These are phyloP conservation scores for Abrus precatorius DNA, from an alignment of 306 rosid genomes.

Conservation along the genomic window DNA sequence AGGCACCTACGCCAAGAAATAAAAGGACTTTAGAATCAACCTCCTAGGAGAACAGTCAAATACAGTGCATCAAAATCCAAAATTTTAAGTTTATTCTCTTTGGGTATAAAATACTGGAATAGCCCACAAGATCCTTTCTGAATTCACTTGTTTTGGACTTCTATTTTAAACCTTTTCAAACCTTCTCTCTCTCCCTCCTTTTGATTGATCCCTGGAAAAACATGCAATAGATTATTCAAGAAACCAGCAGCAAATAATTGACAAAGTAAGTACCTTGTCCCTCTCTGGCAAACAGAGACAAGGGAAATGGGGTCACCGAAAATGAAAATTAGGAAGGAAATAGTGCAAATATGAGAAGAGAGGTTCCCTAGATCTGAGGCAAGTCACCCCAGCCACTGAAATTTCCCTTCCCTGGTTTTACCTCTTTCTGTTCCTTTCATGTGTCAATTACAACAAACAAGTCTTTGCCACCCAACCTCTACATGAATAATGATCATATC, in stretches of 20 bases:
- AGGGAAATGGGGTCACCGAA: conserved; percentile 46
- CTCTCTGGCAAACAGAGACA: conserved; percentile 43
- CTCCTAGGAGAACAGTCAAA: conserved; percentile 39
- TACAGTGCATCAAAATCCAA: conserved; percentile 39
- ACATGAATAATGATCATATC: conserved; percentile 11
- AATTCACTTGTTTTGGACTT: conserved; percentile 47
- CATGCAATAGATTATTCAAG: conserved; percentile 42
- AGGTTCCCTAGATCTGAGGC: conserved; percentile 67
- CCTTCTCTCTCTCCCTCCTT: conserved; percentile 25
- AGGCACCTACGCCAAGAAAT: conserved; percentile 49
- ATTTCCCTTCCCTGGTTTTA: conserved; percentile 16
- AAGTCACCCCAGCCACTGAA: conserved; percentile 58
- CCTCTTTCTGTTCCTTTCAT: conserved; percentile 54
- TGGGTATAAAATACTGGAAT: conserved; percentile 41
- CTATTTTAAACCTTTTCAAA: conserved; percentile 36
- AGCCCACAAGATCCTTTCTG: conserved; percentile 44
- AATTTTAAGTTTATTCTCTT: conserved; percentile 7
- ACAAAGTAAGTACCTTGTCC: conserved; percentile 33
- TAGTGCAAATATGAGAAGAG: conserved; percentile 15
- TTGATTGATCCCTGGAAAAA: conserved; percentile 48
- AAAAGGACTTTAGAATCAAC: conserved; percentile 38
- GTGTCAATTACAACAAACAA: conserved; percentile 48
- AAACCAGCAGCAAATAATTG: conserved; percentile 39
- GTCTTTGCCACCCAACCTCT: conserved; percentile 34
- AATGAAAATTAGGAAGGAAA: conserved; percentile 37